Conservation (phyloP, 352 stramenopile genomes). For the Pythium brassicae region DNA sequence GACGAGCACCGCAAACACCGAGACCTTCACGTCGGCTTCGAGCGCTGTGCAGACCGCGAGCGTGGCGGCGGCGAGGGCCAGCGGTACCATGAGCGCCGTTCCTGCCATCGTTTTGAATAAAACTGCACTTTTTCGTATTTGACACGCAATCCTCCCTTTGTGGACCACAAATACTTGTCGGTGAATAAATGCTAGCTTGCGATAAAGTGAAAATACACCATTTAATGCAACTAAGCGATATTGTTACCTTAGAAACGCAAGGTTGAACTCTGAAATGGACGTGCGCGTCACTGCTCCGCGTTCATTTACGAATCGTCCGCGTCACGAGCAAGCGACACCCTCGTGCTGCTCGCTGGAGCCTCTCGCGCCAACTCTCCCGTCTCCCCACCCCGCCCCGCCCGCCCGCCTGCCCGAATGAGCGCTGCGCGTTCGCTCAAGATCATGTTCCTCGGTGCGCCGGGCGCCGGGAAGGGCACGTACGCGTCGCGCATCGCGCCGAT, state of each 20-base stretch:
- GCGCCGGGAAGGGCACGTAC: conserved; percentile 90
- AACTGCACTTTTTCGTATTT: background rate
- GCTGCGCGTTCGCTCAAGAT: conserved; percentile 53
- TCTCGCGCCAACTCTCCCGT: too few relatives aligned
- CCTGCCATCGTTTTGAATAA: conserved; percentile 8
- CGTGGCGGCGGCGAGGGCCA: conserved; percentile 25
- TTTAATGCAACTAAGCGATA: too few relatives aligned
- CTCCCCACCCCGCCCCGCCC: too few relatives aligned
- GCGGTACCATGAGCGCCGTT: conserved; percentile 23
- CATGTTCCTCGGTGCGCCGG: conserved; percentile 89
- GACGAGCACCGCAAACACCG: conserved; percentile 19
- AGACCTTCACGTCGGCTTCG: conserved; percentile 12
- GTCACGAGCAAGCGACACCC: too few relatives aligned
- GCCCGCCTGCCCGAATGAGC: background rate
- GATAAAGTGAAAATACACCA: too few relatives aligned
- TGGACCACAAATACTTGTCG: too few relatives aligned
- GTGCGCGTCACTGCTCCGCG: too few relatives aligned
- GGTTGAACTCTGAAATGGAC: too few relatives aligned
- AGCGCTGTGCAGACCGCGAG: conserved; percentile 28
- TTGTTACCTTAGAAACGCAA: too few relatives aligned
- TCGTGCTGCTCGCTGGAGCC: background rate
- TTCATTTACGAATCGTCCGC: too few relatives aligned
- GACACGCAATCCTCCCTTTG: background rate
- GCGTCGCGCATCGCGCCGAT: conserved; percentile 80
- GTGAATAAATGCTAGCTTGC: too few relatives aligned